A percentile compares a stretch with the other conserved stretches of the same genome.
Conservation (phyloP, 225 moss, liverwort and hornwort species). For the Physcomitrellopsis africana region DNA sequence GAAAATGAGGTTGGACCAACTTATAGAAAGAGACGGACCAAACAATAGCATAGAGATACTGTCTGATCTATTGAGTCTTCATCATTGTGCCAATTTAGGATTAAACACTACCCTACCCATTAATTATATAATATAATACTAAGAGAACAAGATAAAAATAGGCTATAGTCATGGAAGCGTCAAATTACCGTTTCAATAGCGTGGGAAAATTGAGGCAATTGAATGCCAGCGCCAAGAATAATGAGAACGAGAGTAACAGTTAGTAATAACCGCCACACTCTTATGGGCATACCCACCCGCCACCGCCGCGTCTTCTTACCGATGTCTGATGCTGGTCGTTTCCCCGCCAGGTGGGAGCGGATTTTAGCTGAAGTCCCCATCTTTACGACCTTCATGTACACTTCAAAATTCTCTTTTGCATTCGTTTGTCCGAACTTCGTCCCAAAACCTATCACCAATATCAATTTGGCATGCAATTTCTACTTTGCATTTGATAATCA, state of each 20-base stretch:
- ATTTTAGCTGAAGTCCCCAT: slow-evolving; percentile 60
- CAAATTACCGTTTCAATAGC: slow-evolving; percentile 46
- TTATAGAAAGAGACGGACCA: background rate
- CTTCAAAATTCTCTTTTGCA: background rate
- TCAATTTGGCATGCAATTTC: background rate
- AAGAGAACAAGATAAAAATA: slow-evolving; percentile 1
- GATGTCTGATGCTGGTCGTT: slow-evolving; percentile 43
- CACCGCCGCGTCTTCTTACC: slow-evolving; percentile 51
- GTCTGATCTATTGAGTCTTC: background rate
- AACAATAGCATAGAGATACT: background rate
- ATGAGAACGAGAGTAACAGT: slow-evolving; percentile 38
- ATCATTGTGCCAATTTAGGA: background rate
- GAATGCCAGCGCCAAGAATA: slow-evolving; percentile 43
- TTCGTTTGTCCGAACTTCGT: background rate
- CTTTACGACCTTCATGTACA: slow-evolving; percentile 49
- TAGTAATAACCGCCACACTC: slow-evolving; percentile 47
- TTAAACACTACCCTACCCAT: background rate
- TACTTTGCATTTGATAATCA: background rate
- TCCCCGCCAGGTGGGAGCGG: slow-evolving; percentile 58
- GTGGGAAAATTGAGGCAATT: slow-evolving; percentile 59
- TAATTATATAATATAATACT: background rate
- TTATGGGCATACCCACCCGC: slow-evolving; percentile 54
- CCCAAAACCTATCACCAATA: background rate
- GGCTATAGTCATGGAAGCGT: background rate
- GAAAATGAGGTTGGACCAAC: background rate